Percentiles rank a stretch among this genome's conserved stretches.
Evolutionary conservation across 2,329 filamentous ascomycete species (phyloP).

Genomic region (Fusarium fracticaudum): DNA sequence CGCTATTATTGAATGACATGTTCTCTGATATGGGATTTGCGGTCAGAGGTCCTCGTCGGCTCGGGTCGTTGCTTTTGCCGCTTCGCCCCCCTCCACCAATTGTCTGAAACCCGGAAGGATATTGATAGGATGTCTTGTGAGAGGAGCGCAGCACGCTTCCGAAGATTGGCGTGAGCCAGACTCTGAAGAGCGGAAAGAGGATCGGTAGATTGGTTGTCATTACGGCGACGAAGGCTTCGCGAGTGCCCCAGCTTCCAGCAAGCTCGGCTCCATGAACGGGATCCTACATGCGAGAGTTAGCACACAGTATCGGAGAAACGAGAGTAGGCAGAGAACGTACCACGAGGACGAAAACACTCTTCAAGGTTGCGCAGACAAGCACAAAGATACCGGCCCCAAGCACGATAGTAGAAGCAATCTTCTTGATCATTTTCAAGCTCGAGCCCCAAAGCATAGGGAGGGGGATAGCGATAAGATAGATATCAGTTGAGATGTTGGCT

Average conservation of each 20-base stretch:
- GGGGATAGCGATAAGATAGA: slow-evolving; percentile 67
- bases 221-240: slow-evolving; percentile 54
- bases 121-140: slow-evolving; percentile 49
- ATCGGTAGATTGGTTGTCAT: slow-evolving; percentile 54
- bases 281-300: slow-evolving; percentile 40
- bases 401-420: slow-evolving; percentile 49
- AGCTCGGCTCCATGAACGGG: slow-evolving; percentile 50
- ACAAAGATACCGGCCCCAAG: slow-evolving; percentile 54
- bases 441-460: slow-evolving; percentile 58
- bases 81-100: slow-evolving; percentile 52
- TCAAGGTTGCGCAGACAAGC: slow-evolving; percentile 49
- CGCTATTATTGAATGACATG: slow-evolving; percentile 51
- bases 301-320: rapidly evolving
- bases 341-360: slow-evolving; percentile 50
- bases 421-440: slow-evolving; percentile 47
- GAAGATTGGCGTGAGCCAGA: slow-evolving; percentile 49
- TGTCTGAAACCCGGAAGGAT: slow-evolving; percentile 51
- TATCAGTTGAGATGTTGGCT: slow-evolving; percentile 63
- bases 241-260: slow-evolving; percentile 51
- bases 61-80: slow-evolving; percentile 42
- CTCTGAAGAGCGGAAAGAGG: slow-evolving; percentile 55
- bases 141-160: slow-evolving; percentile 48
- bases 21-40: slow-evolving; percentile 49
- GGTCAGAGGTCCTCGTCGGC: slow-evolving; percentile 45
- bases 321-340: slow-evolving; percentile 31